Conservation (phyloP, 1,284 basidiomycete species). For the Sporisorium scitamineum region DNA sequence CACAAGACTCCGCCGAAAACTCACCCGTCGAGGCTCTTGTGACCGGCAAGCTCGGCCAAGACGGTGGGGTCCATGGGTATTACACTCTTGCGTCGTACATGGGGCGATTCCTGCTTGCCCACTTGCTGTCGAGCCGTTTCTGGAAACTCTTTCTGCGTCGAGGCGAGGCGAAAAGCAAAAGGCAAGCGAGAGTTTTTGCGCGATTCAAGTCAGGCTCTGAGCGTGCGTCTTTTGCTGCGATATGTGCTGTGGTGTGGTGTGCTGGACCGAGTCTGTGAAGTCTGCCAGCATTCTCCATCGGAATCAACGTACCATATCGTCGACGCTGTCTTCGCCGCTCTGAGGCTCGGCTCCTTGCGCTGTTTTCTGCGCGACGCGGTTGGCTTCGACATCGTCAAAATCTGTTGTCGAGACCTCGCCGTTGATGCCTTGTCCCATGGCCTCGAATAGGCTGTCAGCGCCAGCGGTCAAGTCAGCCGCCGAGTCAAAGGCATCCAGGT, state of each 20-base stretch:
- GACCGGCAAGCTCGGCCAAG: constrained; percentile 68
- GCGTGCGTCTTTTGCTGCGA: neutral
- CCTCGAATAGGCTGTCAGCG: constrained; percentile 41
- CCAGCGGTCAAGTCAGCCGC: constrained; percentile 46
- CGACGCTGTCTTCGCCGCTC: constrained; percentile 47
- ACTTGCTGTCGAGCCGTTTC: constrained; percentile 54
- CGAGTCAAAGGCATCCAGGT: constrained; percentile 52
- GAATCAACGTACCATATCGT: constrained; percentile 53
- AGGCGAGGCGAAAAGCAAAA: neutral
- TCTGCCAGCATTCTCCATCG: neutral
- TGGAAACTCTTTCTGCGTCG: constrained; percentile 49
- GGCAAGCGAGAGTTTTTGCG: neutral
- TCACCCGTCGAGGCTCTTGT: constrained; percentile 63
- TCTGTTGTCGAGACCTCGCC: constrained; percentile 61
- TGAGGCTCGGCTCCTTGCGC: constrained; percentile 22
- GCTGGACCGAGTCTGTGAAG: neutral
- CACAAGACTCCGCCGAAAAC: neutral
- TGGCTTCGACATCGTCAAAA: constrained; percentile 60
- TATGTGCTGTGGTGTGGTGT: neutral
- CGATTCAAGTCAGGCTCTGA: constrained; percentile 15
- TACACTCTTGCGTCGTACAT: constrained; percentile 68
- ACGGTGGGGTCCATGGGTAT: constrained; percentile 70
- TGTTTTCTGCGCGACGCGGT: constrained; percentile 38
- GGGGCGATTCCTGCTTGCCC: constrained; percentile 51
- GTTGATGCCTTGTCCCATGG: constrained; percentile 43